phyloP scores from a whole-genome alignment of 208 protist genomes.

The Eutreptiella sp. region DNA sequence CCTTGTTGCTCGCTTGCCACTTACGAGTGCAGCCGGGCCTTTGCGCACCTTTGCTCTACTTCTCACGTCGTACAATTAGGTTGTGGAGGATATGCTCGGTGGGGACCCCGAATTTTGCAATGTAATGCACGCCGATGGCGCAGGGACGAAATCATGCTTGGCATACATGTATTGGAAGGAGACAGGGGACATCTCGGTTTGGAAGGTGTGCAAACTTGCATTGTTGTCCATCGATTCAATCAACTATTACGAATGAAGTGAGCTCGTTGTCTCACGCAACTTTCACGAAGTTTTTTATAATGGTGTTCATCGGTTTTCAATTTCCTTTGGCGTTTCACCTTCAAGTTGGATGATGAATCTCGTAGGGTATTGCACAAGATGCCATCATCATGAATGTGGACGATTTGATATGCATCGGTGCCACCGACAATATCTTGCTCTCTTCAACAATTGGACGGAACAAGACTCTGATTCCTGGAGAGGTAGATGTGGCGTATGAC shows the following conservation, averaged over 20 bases:
- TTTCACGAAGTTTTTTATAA: no score
- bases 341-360: no score
- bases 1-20: no score
- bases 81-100: slow-evolving; percentile 23
- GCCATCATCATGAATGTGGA: slow-evolving; percentile 44
- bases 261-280: no score
- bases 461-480: slow-evolving; percentile 36
- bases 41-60: no score
- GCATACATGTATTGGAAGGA: slow-evolving; percentile 46
- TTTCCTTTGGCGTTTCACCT: no score
- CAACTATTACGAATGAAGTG: no score
- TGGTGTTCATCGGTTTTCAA: no score
- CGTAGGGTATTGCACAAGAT: slow-evolving; percentile 31
- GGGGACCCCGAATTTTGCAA: slow-evolving; percentile 25
- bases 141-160: slow-evolving; percentile 34
- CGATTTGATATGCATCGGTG: slow-evolving; percentile 38
- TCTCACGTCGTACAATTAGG: no score
- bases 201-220: no score
- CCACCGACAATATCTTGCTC: slow-evolving; percentile 43
- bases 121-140: slow-evolving; percentile 29
- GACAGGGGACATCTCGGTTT: slow-evolving; percentile 33
- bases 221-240: no score
- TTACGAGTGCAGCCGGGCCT: no score
- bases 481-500: slow-evolving; percentile 18
- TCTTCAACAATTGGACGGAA: slow-evolving; percentile 41